A percentile compares a stretch with the other conserved stretches of the same genome.
Conservation (phyloP, 176 grass and related monocot genomes). For the Oryza rufipogon region DNA sequence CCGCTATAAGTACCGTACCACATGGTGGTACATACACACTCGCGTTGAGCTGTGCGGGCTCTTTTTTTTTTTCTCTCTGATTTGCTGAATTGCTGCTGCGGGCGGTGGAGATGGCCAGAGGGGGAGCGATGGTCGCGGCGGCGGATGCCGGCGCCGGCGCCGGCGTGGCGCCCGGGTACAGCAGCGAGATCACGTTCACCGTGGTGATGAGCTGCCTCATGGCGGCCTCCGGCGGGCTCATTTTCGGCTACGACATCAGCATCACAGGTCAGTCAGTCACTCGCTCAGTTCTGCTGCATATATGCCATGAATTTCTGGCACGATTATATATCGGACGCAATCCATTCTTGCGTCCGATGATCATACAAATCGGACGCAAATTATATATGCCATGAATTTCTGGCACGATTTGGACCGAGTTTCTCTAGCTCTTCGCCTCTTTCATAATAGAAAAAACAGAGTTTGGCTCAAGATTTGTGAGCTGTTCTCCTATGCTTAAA, state of each 20-base stretch:
- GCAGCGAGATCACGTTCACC: slow-evolving; percentile 57
- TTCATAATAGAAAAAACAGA: background rate
- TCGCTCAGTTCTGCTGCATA: background rate
- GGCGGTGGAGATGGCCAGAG: slow-evolving; percentile 26
- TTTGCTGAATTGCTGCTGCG: too few species aligned
- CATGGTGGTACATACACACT: background rate
- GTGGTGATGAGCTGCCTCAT: slow-evolving; percentile 69
- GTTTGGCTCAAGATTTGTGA: background rate
- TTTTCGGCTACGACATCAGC: slow-evolving; percentile 82
- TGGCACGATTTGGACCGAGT: background rate
- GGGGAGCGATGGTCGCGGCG: slow-evolving; percentile 31
- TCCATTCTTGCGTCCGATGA: too few species aligned
- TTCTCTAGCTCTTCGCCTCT: background rate
- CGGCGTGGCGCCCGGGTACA: slow-evolving; percentile 28
- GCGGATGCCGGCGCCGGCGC: background rate
- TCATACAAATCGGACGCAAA: background rate
- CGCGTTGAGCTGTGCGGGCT: slow-evolving; percentile 28
- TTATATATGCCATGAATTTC: background rate
- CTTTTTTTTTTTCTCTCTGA: background rate
- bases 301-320: background rate
- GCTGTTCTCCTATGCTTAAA: background rate
- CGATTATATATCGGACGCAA: background rate
- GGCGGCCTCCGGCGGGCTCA: slow-evolving; percentile 80
- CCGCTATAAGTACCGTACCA: slow-evolving; percentile 39
- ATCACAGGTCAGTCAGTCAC: slow-evolving; percentile 51